A percentile compares a stretch with the other conserved stretches of the same genome.
Evolutionary conservation across 2,329 filamentous ascomycete species (phyloP).

Genomic region (Alternaria ventricosa): DNA sequence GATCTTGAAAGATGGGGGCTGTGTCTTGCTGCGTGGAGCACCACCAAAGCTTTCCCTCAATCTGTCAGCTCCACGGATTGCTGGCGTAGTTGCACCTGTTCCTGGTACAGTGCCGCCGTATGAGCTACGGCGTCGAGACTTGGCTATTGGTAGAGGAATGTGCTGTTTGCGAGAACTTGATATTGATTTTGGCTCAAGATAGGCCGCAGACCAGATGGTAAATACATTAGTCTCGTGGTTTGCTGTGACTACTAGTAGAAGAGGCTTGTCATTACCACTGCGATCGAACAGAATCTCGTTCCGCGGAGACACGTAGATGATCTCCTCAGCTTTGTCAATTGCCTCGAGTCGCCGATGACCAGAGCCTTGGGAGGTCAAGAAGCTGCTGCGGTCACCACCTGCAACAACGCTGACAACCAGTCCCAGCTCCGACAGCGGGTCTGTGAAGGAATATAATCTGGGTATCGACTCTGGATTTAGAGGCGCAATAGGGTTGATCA

Average conservation of each 20-base stretch:
- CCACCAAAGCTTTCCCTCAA: constrained; percentile 79
- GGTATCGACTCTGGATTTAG: constrained; percentile 64
- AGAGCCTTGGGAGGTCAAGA: constrained; percentile 39
- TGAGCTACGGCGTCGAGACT: constrained; percentile 69
- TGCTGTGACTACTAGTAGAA: constrained; percentile 80
- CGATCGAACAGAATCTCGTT: constrained; percentile 61
- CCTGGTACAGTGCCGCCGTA: constrained; percentile 62
- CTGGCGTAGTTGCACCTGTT: constrained; percentile 79
- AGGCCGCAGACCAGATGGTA: constrained; percentile 83
- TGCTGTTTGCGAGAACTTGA: constrained; percentile 51
- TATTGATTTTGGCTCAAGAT: constrained; percentile 70
- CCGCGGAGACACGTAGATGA: constrained; percentile 78
- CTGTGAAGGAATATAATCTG: constrained; percentile 80
- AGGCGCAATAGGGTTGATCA: constrained; percentile 32
- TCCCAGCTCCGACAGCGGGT: constrained; percentile 85
- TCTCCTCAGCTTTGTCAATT: constrained; percentile 78
- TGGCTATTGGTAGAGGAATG: constrained; percentile 47
- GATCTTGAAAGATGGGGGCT: constrained; percentile 50
- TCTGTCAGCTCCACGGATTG: constrained; percentile 65
- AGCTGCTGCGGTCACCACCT: constrained; percentile 34
- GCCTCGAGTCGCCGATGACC: constrained; percentile 58
- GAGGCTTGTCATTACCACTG: constrained; percentile 50
- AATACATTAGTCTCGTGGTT: constrained; percentile 79
- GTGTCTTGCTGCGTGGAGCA: constrained; percentile 52
- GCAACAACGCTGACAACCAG: constrained; percentile 66